Conservation (phyloP, 805 yeast species). For the Maudiozyma serrabonitensis region DNA sequence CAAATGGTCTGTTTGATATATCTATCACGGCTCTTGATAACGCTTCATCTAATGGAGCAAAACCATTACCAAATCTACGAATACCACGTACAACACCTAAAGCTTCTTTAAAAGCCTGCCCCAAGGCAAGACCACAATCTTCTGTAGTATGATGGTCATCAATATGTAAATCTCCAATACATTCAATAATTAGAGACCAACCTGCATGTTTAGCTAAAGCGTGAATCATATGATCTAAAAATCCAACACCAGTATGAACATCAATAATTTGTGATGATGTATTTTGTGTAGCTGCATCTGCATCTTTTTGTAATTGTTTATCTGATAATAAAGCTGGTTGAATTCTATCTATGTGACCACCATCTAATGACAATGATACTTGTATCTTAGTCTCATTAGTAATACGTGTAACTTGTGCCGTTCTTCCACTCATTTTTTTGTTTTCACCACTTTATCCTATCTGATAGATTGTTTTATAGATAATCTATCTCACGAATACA, state of each 20-base stretch:
- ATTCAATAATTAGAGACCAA: conserved; percentile 84
- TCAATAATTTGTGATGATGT: conserved; percentile 65
- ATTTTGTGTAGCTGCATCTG: conserved; percentile 56
- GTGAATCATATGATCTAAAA: conserved; percentile 93
- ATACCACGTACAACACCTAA: conserved; percentile 85
- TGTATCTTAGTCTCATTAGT: conserved; percentile 94
- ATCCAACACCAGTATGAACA: conserved; percentile 88
- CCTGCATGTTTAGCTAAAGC: conserved; percentile 96
- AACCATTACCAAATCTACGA: conserved; percentile 84
- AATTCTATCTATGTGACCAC: conserved; percentile 58
- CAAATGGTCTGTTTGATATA: conserved; percentile 84
- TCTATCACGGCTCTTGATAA: conserved; percentile 94
- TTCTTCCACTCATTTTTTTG: conserved; percentile 12
- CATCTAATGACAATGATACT: conserved; percentile 73
- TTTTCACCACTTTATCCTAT: background rate
- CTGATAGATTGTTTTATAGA: background rate
- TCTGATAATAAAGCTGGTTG: conserved; percentile 45
- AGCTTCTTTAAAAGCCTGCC: conserved; percentile 81
- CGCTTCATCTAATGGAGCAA: conserved; percentile 96
- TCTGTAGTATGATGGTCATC: conserved; percentile 98
- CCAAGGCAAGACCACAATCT: conserved; percentile 89
- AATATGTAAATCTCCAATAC: conserved; percentile 88
- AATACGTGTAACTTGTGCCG: conserved; percentile 38
- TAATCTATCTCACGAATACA: no score
- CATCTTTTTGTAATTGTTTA: conserved; percentile 19